Conservation (phyloP, 73 alveolate genomes). For the Symbiodinium natans region DNA sequence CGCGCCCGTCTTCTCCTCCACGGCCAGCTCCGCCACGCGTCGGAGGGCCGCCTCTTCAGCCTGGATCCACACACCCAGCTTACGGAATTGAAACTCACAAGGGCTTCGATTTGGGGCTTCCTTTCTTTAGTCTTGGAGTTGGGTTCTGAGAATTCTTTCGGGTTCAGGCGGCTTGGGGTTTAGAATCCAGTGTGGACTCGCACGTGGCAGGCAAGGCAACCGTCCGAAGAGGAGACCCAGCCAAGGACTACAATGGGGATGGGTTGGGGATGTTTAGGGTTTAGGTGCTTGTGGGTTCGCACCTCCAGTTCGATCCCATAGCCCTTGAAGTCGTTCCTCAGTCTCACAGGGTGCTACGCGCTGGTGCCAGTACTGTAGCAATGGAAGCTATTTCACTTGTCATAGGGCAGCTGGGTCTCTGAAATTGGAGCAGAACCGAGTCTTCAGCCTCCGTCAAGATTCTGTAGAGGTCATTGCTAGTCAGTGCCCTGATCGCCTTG, state of each 20-base stretch:
- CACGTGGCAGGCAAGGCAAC: too few species aligned
- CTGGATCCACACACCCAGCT: not conserved
- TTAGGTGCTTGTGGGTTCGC: too few species aligned
- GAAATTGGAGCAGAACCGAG: slow-evolving; percentile 52
- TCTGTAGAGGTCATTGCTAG: slow-evolving; percentile 60
- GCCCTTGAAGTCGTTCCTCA: slow-evolving; percentile 62
- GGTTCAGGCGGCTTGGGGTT: too few species aligned
- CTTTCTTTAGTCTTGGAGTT: too few species aligned
- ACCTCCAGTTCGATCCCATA: slow-evolving; percentile 42
- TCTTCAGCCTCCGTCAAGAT: slow-evolving; percentile 79
- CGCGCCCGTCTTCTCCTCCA: slow-evolving; percentile 75
- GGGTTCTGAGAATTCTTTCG: too few species aligned
- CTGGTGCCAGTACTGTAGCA: not conserved
- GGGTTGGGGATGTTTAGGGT: too few species aligned
- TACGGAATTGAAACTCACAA: not conserved
- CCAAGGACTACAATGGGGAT: too few species aligned
- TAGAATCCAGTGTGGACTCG: too few species aligned
- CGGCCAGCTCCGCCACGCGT: slow-evolving; percentile 90
- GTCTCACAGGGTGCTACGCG: too few species aligned
- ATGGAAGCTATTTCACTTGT: too few species aligned
- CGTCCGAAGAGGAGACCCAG: too few species aligned
- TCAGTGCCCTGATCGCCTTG: slow-evolving; percentile 59
- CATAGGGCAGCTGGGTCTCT: not conserved
- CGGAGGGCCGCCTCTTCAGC: slow-evolving; percentile 82
- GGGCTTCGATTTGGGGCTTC: too few species aligned